A percentile compares a stretch with the other conserved stretches of the same genome.
phyloP scores from a whole-genome alignment of 2,329 filamentous ascomycete genomes.

The Pyrenophora seminiperda region DNA sequence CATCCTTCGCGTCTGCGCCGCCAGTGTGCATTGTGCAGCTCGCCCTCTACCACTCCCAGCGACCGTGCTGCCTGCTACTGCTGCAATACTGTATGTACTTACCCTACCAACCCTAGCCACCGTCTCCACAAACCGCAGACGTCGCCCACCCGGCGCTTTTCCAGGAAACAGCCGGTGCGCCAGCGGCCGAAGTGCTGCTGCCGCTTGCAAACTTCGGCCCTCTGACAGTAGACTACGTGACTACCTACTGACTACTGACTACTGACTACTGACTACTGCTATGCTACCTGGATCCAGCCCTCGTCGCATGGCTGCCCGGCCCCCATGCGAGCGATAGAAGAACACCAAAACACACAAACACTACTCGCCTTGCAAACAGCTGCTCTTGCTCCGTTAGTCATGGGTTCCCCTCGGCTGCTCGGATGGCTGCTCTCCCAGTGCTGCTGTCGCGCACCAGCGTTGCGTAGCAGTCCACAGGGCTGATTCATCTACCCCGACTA shows the following conservation, averaged over 20 bases:
- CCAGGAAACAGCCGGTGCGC: conserved; percentile 29
- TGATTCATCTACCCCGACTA: conserved; percentile 14
- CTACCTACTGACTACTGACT: no score
- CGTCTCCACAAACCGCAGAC: neutral
- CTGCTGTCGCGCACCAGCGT: conserved; percentile 28
- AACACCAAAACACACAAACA: conserved; percentile 16
- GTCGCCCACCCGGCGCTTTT: conserved; percentile 16
- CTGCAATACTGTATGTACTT: neutral
- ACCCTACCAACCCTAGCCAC: conserved; percentile 6
- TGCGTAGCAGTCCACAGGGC: conserved; percentile 30
- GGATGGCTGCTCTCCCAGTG: conserved; percentile 33
- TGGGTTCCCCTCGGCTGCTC: neutral
- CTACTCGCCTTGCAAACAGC: conserved; percentile 36
- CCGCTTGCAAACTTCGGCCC: no score
- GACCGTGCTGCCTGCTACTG: neutral
- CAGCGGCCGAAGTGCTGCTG: conserved; percentile 5
- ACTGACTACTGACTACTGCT: no score
- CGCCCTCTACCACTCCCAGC: neutral
- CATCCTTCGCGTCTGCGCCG: conserved; percentile 6
- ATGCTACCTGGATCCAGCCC: neutral
- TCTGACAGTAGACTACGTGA: no score
- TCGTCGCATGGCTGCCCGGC: conserved; percentile 14
- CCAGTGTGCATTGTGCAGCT: conserved; percentile 1
- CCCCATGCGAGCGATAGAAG: neutral
- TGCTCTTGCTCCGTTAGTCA: conserved; percentile 14